These are phyloP conservation scores for Boletus speciosus DNA, from an alignment of 768 basidiomycete genomes.

Conservation along the genomic window DNA sequence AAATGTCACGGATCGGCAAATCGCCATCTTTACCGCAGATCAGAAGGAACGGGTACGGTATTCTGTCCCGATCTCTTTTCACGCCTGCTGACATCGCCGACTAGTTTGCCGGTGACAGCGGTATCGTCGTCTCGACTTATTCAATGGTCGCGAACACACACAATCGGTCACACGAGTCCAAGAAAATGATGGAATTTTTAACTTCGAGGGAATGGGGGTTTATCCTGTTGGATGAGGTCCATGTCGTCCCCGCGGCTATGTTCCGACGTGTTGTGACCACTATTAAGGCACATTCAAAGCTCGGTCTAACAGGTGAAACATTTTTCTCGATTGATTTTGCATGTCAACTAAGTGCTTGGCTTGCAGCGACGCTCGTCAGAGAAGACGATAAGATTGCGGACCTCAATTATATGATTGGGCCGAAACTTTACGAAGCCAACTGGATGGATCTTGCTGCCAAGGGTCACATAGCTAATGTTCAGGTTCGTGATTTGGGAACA, in stretches of 20 bases:
- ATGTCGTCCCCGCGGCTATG: slow-evolving; percentile 98
- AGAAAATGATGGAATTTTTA: slow-evolving; percentile 99
- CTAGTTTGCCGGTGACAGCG: slow-evolving; percentile 94
- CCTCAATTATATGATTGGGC: slow-evolving; percentile 98
- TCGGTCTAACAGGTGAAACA: slow-evolving; percentile 84
- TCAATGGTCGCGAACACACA: slow-evolving; percentile 99
- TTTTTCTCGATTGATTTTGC: not conserved
- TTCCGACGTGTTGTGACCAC: slow-evolving; percentile 97
- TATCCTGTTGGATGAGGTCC: slow-evolving; percentile 95
- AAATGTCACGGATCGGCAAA: slow-evolving; percentile 93
- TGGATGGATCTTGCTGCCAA: slow-evolving; percentile 99
- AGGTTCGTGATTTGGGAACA: slow-evolving; percentile 50
- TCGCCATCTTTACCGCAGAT: slow-evolving; percentile 96
- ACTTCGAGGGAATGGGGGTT: slow-evolving; percentile 99
- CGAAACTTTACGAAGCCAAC: slow-evolving; percentile 98
- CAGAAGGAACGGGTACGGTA: slow-evolving; percentile 87
- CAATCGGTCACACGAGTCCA: slow-evolving; percentile 97
- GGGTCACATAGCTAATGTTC: slow-evolving; percentile 99
- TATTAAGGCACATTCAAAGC: slow-evolving; percentile 98
- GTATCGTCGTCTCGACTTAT: slow-evolving; percentile 98
- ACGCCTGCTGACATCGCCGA: slow-evolving; percentile 6
- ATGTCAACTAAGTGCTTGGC: slow-evolving; percentile 1
- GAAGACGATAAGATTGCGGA: slow-evolving; percentile 99
- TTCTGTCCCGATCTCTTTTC: not conserved
- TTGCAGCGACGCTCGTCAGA: slow-evolving; percentile 88